These are phyloP conservation scores for Thecaphora thlaspeos DNA, from an alignment of 1,284 basidiomycete genomes.

Conservation along the genomic window DNA sequence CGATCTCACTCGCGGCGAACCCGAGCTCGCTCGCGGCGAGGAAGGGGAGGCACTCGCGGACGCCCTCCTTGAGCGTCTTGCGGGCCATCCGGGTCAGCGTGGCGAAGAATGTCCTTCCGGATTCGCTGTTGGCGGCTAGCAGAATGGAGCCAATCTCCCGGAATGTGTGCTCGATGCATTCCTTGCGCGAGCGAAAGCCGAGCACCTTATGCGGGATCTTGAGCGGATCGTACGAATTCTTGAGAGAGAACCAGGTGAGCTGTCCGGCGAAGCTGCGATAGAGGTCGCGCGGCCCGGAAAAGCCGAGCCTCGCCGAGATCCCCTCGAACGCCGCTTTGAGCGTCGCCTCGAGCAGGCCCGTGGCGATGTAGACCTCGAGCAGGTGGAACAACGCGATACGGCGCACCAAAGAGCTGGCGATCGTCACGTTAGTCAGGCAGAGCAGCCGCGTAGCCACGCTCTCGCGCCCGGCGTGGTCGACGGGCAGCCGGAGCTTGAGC, in stretches of 20 bases:
- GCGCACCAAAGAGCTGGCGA: constrained; percentile 75
- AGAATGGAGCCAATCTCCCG: constrained; percentile 30
- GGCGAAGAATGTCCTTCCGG: constrained; percentile 64
- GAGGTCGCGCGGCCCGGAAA: constrained; percentile 67
- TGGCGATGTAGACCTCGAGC: constrained; percentile 65
- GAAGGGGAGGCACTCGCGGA: constrained; percentile 70
- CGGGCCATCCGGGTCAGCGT: constrained; percentile 69
- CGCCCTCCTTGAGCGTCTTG: constrained; percentile 63
- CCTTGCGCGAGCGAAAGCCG: constrained; percentile 66
- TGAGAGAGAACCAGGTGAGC: constrained; percentile 60
- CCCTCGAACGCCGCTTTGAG: constrained; percentile 68
- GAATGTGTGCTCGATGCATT: constrained; percentile 25
- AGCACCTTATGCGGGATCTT: constrained; percentile 70
- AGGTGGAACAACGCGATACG: constrained; percentile 84
- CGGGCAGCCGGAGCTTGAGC: constrained; percentile 19
- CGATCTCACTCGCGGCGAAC: constrained; percentile 59
- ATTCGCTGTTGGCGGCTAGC: constrained; percentile 26
- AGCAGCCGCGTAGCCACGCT: constrained; percentile 75
- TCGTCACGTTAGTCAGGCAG: constrained; percentile 77
- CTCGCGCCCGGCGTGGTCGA: constrained; percentile 65
- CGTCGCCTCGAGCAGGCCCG: constrained; percentile 63
- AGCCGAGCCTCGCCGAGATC: constrained; percentile 70
- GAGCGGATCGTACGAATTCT: constrained; percentile 63
- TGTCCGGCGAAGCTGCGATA: constrained; percentile 78
- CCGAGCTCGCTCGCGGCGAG: constrained; percentile 69